A percentile compares a stretch with the other conserved stretches of the same genome.
Evolutionary conservation across 371 early-diverging fungal species (phyloP).

Genomic region (Actinomucor elegans): DNA sequence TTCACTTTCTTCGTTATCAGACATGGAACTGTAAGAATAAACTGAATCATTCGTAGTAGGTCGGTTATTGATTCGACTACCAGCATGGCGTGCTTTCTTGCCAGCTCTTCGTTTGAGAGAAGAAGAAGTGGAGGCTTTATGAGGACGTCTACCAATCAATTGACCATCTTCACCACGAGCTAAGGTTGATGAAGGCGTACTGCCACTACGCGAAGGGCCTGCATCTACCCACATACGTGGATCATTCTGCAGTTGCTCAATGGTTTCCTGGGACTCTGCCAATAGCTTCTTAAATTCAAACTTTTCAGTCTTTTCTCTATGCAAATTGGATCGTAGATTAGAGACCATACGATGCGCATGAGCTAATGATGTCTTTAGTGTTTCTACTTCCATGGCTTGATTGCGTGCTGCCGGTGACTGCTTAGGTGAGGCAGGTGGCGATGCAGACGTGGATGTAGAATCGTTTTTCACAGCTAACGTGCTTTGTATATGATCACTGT

Average conservation of each 20-base stretch:
- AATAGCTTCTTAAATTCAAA: slow-evolving; percentile 63
- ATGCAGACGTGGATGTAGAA: slow-evolving; percentile 5
- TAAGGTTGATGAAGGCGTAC: not conserved
- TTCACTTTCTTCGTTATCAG: slow-evolving; percentile 30
- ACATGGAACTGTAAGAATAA: slow-evolving; percentile 29
- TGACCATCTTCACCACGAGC: slow-evolving; percentile 5
- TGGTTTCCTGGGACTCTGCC: slow-evolving; percentile 61
- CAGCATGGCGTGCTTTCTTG: not conserved
- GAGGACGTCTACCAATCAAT: not conserved
- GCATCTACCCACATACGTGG: slow-evolving; percentile 48
- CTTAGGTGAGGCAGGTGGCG: slow-evolving; percentile 29
- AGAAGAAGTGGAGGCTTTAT: slow-evolving; percentile 10
- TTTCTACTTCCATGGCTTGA: slow-evolving; percentile 47
- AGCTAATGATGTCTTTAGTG: slow-evolving; percentile 41
- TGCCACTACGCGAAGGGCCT: slow-evolving; percentile 2
- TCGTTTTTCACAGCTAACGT: slow-evolving; percentile 9
- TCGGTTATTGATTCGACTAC: not conserved
- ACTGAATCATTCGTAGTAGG: slow-evolving; percentile 4
- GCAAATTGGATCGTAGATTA: slow-evolving; percentile 40
- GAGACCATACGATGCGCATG: slow-evolving; percentile 53
- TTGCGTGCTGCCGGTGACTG: slow-evolving; percentile 20
- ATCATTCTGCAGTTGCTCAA: slow-evolving; percentile 61
- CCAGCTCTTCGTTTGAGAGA: slow-evolving; percentile 8
- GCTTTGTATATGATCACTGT: slow-evolving; percentile 30
- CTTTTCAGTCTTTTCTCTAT: slow-evolving; percentile 59